These are phyloP conservation scores for Leptosphaerulina australis DNA, from an alignment of 2,329 filamentous ascomycete genomes.

Conservation along the genomic window DNA sequence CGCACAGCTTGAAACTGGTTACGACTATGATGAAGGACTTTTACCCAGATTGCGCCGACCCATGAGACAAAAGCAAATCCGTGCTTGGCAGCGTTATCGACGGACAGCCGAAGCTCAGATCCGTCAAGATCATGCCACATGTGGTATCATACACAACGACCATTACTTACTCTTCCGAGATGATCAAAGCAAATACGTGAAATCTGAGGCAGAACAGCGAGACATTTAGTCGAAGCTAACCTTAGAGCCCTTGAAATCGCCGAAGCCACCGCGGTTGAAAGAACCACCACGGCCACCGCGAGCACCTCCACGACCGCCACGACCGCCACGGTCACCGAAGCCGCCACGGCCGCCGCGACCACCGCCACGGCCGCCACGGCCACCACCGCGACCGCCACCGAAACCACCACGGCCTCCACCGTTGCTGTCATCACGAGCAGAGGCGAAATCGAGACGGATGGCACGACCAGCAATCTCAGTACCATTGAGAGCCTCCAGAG, in stretches of 20 bases:
- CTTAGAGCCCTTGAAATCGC: constrained; percentile 80
- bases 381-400: constrained; percentile 59
- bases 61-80: constrained; percentile 20
- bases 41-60: constrained; percentile 20
- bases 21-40: constrained; percentile 14
- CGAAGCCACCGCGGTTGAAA: constrained; percentile 62
- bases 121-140: constrained; percentile 19
- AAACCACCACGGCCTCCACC: constrained; percentile 59
- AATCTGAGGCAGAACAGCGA: constrained; percentile 10
- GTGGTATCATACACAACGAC: constrained; percentile 26
- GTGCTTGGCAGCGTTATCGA: constrained; percentile 17
- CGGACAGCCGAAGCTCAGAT: constrained; percentile 19
- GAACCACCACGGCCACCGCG: constrained; percentile 55
- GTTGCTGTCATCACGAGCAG: constrained; percentile 67
- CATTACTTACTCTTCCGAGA: constrained; percentile 35
- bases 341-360: constrained; percentile 58
- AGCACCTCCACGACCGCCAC: constrained; percentile 59
- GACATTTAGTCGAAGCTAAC: constrained; percentile 63
- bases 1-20: constrained; percentile 12
- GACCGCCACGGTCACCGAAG: constrained; percentile 49
- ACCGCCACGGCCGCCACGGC: constrained; percentile 53
- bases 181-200: constrained; percentile 29
- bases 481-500: constrained; percentile 73
- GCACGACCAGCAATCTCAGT: constrained; percentile 72
- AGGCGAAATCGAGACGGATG: constrained; percentile 82